phyloP scores from a whole-genome alignment of 73 alveolate genomes.

The Durusdinium trenchii region DNA sequence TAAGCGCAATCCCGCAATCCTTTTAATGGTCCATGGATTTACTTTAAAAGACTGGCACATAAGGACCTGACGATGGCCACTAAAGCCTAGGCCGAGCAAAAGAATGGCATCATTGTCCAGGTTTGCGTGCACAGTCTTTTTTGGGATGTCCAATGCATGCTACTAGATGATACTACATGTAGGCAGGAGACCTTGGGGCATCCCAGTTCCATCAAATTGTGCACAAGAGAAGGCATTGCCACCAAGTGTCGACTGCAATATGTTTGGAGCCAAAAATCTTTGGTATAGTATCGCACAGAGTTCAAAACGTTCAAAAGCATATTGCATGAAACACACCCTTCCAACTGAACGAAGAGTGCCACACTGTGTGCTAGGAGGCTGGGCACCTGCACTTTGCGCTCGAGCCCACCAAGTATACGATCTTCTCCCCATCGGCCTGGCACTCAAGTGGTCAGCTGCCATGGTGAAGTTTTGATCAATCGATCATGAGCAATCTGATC shows the following conservation, averaged over 20 bases:
- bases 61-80: not conserved
- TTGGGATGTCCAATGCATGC: not conserved
- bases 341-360: too few relatives aligned
- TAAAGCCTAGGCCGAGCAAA: not conserved
- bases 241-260: too few relatives aligned
- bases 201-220: not conserved
- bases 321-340: too few relatives aligned
- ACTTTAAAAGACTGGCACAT: not conserved
- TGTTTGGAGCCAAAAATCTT: too few relatives aligned
- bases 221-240: conserved; percentile 2
- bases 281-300: too few relatives aligned
- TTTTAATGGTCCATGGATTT: not conserved
- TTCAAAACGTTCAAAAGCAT: too few relatives aligned
- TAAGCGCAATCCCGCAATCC: not conserved
- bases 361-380: too few relatives aligned
- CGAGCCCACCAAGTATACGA: not conserved
- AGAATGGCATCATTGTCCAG: not conserved
- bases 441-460: not conserved
- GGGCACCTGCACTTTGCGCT: not conserved
- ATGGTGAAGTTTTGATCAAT: too few relatives aligned
- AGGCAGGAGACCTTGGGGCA: not conserved
- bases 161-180: too few relatives aligned
- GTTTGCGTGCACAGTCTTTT: too few relatives aligned
- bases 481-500: too few relatives aligned
- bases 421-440: not conserved